These are phyloP conservation scores for Colletotrichum sp. DNA, from an alignment of 2,329 filamentous ascomycete genomes.

Conservation along the genomic window DNA sequence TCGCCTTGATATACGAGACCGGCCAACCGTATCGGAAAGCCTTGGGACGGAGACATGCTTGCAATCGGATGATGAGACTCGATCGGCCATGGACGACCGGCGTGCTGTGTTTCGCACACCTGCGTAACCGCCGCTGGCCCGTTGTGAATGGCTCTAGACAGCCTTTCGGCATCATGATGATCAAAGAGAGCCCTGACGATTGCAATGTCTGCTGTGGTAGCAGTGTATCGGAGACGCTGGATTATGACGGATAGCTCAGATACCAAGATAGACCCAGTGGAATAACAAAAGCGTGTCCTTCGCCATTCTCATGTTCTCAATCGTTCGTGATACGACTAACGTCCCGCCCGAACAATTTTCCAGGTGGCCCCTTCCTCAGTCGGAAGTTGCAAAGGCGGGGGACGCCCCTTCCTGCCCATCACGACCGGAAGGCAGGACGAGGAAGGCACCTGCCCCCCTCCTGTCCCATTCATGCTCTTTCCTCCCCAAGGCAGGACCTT, in stretches of 20 bases:
- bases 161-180: conserved; percentile 48
- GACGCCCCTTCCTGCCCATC: background rate
- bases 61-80: conserved; percentile 55
- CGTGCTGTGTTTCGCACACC: conserved; percentile 25
- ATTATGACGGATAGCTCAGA: background rate
- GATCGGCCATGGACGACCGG: conserved; percentile 15
- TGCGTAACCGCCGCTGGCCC: conserved; percentile 44
- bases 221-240: background rate
- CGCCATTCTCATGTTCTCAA: background rate
- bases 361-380: background rate
- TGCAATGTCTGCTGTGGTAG: conserved; percentile 11
- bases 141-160: conserved; percentile 42
- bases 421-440: background rate
- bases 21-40: background rate
- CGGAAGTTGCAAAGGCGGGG: background rate
- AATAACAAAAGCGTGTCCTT: background rate
- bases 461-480: background rate
- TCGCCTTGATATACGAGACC: background rate
- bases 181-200: conserved; percentile 68
- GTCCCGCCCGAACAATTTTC: accelerated
- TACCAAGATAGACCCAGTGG: conserved; percentile 1
- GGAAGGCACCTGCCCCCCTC: background rate
- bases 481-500: background rate
- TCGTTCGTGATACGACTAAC: accelerated
- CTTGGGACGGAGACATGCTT: background rate